A percentile compares a stretch with the other conserved stretches of the same genome.
These are phyloP conservation scores for Crotalaria pallida DNA, from an alignment of 306 rosid genomes.

Conservation along the genomic window DNA sequence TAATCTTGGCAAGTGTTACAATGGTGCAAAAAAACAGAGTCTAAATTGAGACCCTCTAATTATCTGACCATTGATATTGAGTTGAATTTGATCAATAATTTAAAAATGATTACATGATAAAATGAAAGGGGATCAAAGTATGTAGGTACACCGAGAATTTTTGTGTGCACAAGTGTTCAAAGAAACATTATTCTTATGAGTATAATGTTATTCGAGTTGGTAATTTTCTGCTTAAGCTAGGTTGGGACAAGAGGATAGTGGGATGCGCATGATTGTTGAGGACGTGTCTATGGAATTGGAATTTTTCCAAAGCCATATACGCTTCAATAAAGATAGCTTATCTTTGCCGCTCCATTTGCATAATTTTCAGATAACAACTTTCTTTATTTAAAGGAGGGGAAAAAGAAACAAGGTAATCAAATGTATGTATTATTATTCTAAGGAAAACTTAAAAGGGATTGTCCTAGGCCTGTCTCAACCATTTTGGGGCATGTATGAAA, in stretches of 20 bases:
- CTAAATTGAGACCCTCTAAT: too few species aligned
- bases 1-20: too few species aligned
- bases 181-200: too few species aligned
- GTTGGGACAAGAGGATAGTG: slow-evolving; percentile 23
- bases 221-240: slow-evolving; percentile 9
- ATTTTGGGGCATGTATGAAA: too few species aligned
- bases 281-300: not conserved
- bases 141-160: too few species aligned
- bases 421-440: not conserved
- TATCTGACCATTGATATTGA: too few species aligned
- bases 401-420: not conserved
- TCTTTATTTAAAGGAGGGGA: not conserved
- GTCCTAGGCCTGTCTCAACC: too few species aligned
- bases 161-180: too few species aligned
- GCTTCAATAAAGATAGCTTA: not conserved
- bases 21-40: too few species aligned
- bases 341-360: not conserved
- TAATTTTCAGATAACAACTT: not conserved
- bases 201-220: not conserved
- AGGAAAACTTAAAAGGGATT: slow-evolving; percentile 1
- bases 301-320: slow-evolving; percentile 10
- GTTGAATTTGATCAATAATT: too few species aligned
- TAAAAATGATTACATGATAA: too few species aligned
- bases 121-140: too few species aligned
- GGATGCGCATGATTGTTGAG: slow-evolving; percentile 12